Evolutionary conservation across 352 stramenopile genomes (phyloP), one percentile per base, ranked within the genome.

Genomic region (Plasmopara muralis): DNA sequence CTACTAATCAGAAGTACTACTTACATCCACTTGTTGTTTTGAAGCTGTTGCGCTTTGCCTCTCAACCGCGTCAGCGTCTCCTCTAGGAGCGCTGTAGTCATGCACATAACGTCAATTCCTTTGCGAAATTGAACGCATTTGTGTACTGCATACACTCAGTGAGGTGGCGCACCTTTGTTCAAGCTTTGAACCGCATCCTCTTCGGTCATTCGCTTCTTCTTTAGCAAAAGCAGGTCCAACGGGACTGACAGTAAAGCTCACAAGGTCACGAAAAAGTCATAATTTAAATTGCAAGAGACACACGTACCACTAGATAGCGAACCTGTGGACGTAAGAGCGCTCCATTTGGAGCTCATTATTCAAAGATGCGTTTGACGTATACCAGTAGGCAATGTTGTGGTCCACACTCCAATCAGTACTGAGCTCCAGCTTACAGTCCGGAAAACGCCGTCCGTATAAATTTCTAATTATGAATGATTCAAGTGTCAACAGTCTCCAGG

Each of bases 11-110:
- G 62, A 14, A 83, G 64, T 38, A 87, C 74, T 37, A 87, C 65
- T 50, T 84, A 87, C 68, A 86, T 85, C 79, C 79, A 89, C 51
- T 77, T 74, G 68, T 89, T 74, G 20, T 83, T 65, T 51, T 87
- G 71, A 38, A 89, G 63, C 38, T 77, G 60, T 30, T 66, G 57
- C 9, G 74, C 72, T 38, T 84, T 87, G 45, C 64, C 39, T 7
- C 77, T 74, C 37, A 89, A 51, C 7, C 15, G 51, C n/a, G 59
- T 57, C 9, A 89, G 65, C 35, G 72, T 83, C 43, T 87, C 79
- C 18, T 87, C 53, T 35, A 80, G 47, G 50, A 86, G 42, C 25
- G 57, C 74, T 88, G 35, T 25, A 50, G 13, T 5, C 5, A 41
- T 44, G 43, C 43, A 28, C 37, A 42, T n/a, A 41, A 30, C 20